Percentiles rank a stretch among this genome's conserved stretches.
Evolutionary conservation across 2,329 filamentous ascomycete species (phyloP).

Genomic region (Aureobasidium subglaciale): DNA sequence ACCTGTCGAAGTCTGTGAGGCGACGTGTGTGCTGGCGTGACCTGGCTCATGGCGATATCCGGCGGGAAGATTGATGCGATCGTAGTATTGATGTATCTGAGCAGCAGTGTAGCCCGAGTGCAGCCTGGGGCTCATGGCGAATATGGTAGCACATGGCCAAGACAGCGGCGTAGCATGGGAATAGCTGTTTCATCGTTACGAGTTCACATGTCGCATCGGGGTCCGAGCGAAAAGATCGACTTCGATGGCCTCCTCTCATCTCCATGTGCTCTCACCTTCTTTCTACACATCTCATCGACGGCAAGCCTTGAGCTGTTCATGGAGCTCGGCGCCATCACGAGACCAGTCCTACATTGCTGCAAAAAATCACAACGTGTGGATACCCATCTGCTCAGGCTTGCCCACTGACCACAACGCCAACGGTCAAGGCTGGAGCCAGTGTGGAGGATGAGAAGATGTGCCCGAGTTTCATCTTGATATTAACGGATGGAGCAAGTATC

Average conservation of each 20-base stretch:
- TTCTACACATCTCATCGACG: too few species aligned
- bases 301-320: too few species aligned
- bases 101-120: conserved; percentile 14
- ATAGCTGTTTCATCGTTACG: conserved; percentile 2
- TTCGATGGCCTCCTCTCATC: neutral
- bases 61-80: conserved; percentile 23
- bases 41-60: conserved; percentile 12
- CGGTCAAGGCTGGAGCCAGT: neutral
- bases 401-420: neutral
- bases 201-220: neutral
- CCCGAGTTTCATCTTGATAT: conserved; percentile 10
- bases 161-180: neutral
- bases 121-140: neutral
- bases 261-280: neutral
- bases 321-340: too few species aligned
- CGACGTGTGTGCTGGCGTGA: neutral
- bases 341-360: too few species aligned
- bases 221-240: neutral
- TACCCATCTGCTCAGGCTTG: neutral
- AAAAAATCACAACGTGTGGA: neutral
- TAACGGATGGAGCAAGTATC: neutral
- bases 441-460: neutral
- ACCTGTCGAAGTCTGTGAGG: conserved; percentile 21
- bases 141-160: neutral
- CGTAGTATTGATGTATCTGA: conserved; percentile 23